These are phyloP conservation scores for Hortaea sp. DNA, from an alignment of 2,329 filamentous ascomycete species.

Conservation along the genomic window DNA sequence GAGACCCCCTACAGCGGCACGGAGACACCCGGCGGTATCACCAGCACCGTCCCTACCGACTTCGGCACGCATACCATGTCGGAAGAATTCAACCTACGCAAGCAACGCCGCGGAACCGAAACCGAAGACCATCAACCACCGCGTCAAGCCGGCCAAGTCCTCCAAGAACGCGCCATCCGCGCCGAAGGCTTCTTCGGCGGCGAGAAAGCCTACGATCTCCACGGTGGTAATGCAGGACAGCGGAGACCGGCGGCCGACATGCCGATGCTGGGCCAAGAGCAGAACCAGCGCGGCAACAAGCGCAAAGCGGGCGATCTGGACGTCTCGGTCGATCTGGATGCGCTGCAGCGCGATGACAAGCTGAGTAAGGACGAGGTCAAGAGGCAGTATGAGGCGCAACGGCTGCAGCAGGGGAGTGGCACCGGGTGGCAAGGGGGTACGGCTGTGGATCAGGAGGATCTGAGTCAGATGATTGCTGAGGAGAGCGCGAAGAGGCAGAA, in stretches of 20 bases:
- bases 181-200: constrained; percentile 93
- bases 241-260: constrained; percentile 29
- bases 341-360: constrained; percentile 62
- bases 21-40: constrained; percentile 71
- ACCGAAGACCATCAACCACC: constrained; percentile 70
- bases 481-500: constrained; percentile 86
- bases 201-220: constrained; percentile 86
- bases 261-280: constrained; percentile 65
- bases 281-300: constrained; percentile 73
- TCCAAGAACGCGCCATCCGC: constrained; percentile 77
- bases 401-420: constrained; percentile 43
- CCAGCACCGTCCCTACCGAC: constrained; percentile 72
- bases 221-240: constrained; percentile 28
- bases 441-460: constrained; percentile 66
- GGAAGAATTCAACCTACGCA: constrained; percentile 85
- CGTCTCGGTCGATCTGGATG: constrained; percentile 79
- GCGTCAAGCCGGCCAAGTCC: constrained; percentile 75
- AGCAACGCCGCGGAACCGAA: constrained; percentile 73
- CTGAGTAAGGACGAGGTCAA: constrained; percentile 77
- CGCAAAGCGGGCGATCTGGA: constrained; percentile 87
- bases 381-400: constrained; percentile 65
- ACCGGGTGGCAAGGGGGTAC: constrained; percentile 49
- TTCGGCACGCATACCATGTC: constrained; percentile 67
- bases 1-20: constrained; percentile 59
- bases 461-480: constrained; percentile 91